phyloP scores from a whole-genome alignment of 306 rosid genomes.

The Pachyrhizus erosus region DNA sequence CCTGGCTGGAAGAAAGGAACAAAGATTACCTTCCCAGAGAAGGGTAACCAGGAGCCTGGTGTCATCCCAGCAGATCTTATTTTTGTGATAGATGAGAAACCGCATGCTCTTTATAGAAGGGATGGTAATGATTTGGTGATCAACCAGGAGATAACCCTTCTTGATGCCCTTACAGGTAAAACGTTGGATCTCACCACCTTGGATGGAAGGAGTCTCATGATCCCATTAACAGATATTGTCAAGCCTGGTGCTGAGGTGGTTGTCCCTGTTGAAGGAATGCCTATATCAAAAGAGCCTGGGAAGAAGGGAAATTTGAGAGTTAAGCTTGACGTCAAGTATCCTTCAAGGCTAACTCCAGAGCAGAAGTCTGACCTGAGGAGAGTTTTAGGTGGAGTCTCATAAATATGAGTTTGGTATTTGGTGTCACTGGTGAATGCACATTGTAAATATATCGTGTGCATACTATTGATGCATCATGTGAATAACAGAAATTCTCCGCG shows the following conservation, averaged over 20 bases:
- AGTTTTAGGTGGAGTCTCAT: slow-evolving; percentile 72
- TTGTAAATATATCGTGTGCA: slow-evolving; percentile 46
- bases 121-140: slow-evolving; percentile 86
- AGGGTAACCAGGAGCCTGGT: slow-evolving; percentile 91
- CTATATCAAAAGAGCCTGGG: slow-evolving; percentile 85
- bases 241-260: slow-evolving; percentile 76
- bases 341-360: slow-evolving; percentile 73
- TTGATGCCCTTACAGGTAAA: slow-evolving; percentile 93
- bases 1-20: slow-evolving; percentile 99
- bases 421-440: slow-evolving; percentile 35
- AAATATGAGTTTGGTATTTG: slow-evolving; percentile 43
- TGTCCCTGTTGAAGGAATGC: slow-evolving; percentile 91
- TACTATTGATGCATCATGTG: slow-evolving; percentile 50
- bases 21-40: slow-evolving; percentile 87
- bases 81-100: slow-evolving; percentile 92
- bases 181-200: slow-evolving; percentile 67
- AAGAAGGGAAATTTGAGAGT: slow-evolving; percentile 85
- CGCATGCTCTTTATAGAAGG: slow-evolving; percentile 78
- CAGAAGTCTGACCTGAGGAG: slow-evolving; percentile 87
- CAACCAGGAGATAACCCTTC: slow-evolving; percentile 79
- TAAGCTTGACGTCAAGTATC: slow-evolving; percentile 83
- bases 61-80: slow-evolving; percentile 84
- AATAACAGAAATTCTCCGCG: slow-evolving; percentile 41
- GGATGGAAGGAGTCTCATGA: slow-evolving; percentile 77
- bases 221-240: slow-evolving; percentile 68